Conservation (phyloP, 139 green algal species). For the Volvox reticuliferus region DNA sequence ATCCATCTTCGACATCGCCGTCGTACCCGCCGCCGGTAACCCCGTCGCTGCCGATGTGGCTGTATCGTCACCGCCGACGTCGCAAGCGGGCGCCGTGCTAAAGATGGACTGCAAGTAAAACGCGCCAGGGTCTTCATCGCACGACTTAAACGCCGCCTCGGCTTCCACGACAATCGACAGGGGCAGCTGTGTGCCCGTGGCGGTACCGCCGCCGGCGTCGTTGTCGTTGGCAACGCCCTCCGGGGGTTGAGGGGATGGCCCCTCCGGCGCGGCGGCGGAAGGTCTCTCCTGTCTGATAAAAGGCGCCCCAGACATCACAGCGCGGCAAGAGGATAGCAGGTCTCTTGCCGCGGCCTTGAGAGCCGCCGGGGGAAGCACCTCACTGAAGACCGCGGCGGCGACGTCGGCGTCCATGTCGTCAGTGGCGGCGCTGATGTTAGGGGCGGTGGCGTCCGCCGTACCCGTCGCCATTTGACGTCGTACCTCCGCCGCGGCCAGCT, state of each 20-base stretch:
- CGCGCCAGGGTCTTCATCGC: slow-evolving; percentile 3
- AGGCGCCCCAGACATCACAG: not conserved
- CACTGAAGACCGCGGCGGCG: not conserved
- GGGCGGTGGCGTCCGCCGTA: not conserved
- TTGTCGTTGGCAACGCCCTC: not conserved
- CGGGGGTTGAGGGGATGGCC: not conserved
- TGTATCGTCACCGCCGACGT: not conserved
- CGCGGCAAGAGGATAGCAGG: not conserved
- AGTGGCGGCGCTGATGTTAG: not conserved
- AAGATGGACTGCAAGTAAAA: slow-evolving; percentile 37
- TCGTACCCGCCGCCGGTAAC: no score
- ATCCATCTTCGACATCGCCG: not conserved
- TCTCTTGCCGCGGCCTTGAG: not conserved
- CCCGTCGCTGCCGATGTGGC: not conserved
- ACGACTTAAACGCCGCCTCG: not conserved
- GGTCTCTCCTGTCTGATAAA: no score
- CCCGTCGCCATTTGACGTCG: not conserved
- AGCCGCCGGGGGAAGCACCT: not conserved
- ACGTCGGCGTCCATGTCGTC: not conserved
- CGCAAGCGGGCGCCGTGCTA: slow-evolving; percentile 6
- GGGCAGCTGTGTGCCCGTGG: not conserved
- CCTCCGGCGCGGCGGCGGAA: no score
- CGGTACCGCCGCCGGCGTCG: not conserved
- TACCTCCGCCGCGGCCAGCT: not conserved
- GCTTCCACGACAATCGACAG: not conserved